Evolutionary conservation across 1,284 basidiomycete genomes (phyloP), one percentile per base, ranked within the genome.

Genomic region (Cystobasidiaceae sp.): DNA sequence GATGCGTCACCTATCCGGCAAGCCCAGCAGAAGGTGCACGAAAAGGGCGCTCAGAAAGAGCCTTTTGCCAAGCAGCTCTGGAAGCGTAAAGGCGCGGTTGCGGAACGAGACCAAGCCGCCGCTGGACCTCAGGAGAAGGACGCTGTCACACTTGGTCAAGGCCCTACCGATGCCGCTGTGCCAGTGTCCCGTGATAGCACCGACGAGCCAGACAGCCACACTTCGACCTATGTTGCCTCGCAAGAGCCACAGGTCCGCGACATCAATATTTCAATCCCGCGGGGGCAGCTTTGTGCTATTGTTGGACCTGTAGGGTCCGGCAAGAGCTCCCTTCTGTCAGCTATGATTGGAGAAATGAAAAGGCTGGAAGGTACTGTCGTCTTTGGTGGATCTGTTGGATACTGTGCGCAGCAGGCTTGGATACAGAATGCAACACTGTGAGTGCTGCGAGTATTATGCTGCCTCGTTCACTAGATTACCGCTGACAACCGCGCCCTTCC

Each of bases 361-460:
- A 79, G 77, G 44, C 74, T 79, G 0, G 72, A 75, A 3, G 88
- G 87, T 0, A 74, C 77, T 2, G 82, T 86, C 43, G 49, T 55
- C 5, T 71, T 71, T 30, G 68, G 70, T 15, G 69, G 69, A 0
- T 57, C 68, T n/a, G 63, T 76, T 52, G 70, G 71, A 17, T 75
- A 75, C 45, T 71, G 71, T 4, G 60, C 73, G 0, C 73, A 92
- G 75, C 84, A 81, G 21, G 87, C 90, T 1, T 94, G 91, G 90
- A 93, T 94, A 56, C 90, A 92, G 75, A 90, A 89, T 73, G 84
- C 86, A 0, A 84, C 86, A 2, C 71, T 91, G 46, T 80, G 86
- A 46, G n/a, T n/a, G n/a, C n/a, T n/a, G n/a, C n/a, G n/a, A n/a
- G n/a, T n/a, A n/a, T n/a, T n/a, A n/a, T n/a, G n/a, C n/a, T n/a